Evolutionary conservation across 129 eudicot species (phyloP), one percentile per base, ranked within the genome.

Genomic region (Heracleum sosnowskyi): DNA sequence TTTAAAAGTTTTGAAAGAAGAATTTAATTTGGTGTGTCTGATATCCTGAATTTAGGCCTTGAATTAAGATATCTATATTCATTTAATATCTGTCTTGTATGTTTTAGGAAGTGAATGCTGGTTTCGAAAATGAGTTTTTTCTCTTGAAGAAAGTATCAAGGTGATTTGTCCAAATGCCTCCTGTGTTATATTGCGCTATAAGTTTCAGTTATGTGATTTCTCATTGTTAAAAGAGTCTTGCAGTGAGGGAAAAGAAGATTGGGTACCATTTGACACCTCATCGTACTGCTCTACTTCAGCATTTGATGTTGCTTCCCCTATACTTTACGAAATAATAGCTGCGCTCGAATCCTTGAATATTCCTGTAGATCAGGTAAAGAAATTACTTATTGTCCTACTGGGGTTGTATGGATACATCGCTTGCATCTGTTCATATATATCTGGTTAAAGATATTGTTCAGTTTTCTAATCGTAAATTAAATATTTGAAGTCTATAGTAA

Each of bases 71-170:
- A 72, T 35, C 36, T 75, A 17, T 44, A n/a, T 29, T 71, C 18
- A 66, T 79, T 66, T 69, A 73, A 75, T 69, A 31, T 77, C 31
- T 60, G 51, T 63, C 64, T 86, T 77, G 76, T 79, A 34, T 80
- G 75, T 80, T 51, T 26, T 86, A 96, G 99, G 95, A 79, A 76
- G 84, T 96, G 92, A 87, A 92, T 77, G 97, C 97, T 79, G 99
- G 99, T 47, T 96, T 96, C 75, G 99, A 96, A 80, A 90, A 83
- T 76, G 99, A 96, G 73, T 96, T 96, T 79, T 90, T 79, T 84
- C 91, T 96, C 80, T 87, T 96, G 82, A 86, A 89, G 86, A 85
- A 87, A 81, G 86, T 74, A 53, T 45, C 79, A 53, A 89, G 89
- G 97, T 90, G 85, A 40, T 83, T 78, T 74, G 15, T 46, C 63